Evolutionary conservation across 768 basidiomycete genomes (phyloP).

Genomic region (Xerocomellus chrysenteron): DNA sequence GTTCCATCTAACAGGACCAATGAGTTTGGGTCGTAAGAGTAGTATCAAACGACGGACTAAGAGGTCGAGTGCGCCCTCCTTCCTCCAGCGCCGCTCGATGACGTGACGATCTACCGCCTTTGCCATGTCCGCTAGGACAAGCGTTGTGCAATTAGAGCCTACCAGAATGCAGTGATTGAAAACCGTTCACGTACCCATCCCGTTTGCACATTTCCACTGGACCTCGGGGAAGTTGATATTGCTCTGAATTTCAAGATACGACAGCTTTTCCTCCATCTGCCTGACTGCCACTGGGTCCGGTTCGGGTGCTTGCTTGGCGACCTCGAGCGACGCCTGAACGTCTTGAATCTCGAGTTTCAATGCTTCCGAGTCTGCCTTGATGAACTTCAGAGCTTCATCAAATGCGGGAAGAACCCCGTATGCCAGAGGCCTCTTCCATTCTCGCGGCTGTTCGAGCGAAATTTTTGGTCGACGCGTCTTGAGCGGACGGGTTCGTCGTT

Average conservation of each 20-base stretch:
- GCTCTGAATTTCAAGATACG: slow-evolving; percentile 74
- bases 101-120: slow-evolving; percentile 74
- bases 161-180: neutral
- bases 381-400: slow-evolving; percentile 77
- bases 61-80: slow-evolving; percentile 79
- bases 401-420: slow-evolving; percentile 71
- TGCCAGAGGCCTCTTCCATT: slow-evolving; percentile 66
- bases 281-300: slow-evolving; percentile 41
- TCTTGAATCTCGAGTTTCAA: slow-evolving; percentile 37
- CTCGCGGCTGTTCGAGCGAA: slow-evolving; percentile 47
- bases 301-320: slow-evolving; percentile 24
- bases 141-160: neutral
- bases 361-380: slow-evolving; percentile 57
- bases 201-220: slow-evolving; percentile 75
- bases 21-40: neutral
- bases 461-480: slow-evolving; percentile 50
- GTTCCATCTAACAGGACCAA: slow-evolving; percentile 69
- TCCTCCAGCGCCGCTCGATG: slow-evolving; percentile 81
- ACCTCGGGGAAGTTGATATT: slow-evolving; percentile 82
- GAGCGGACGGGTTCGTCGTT: slow-evolving; percentile 13
- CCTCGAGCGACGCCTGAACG: slow-evolving; percentile 19
- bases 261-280: slow-evolving; percentile 46
- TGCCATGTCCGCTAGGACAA: slow-evolving; percentile 58
- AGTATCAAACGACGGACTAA: slow-evolving; percentile 45
- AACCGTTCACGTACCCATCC: slow-evolving; percentile 59